Base-by-base conservation (phyloP, 2,329 filamentous ascomycete genomes). In the Talaromyces sp. region DNA sequence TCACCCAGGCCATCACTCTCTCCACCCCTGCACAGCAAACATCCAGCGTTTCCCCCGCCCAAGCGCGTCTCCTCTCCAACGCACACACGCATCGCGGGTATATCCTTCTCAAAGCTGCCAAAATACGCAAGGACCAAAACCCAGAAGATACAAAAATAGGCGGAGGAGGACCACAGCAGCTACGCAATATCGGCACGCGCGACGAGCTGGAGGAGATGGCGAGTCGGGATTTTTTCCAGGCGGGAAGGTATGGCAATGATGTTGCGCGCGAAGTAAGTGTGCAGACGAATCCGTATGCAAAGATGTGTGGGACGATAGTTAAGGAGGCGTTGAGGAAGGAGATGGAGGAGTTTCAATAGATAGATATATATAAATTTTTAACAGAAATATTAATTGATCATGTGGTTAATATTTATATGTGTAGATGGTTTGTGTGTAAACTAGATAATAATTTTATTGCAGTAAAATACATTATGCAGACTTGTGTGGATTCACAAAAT, bases 231-330 rank as follows among this genome's bases (percentile, higher is more conserved):
- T 86, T 87, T 69, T 81, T 79, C 36, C 70, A 79, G 27, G 85
- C 82, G 1, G 82, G 82, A 0, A 67, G 79, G 50, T 86, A 82
- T 70, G 85, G 85, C 0, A 85, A 85, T 70, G 79, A 82, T 61
- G 76, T 83, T 28, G 84, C 83, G 51, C 78, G 81, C 67, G 81
- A 84, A 66, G 75, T 87, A 75, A 82, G 83, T 14, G 84, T 87
- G 16, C 77, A 82, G 71, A 86, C 84, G 55, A 87, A 87, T 74
- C 85, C 85, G 33, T 85, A 87, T 73, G 83, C 84, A 34, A 86
- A 85, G 73, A 81, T 87, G 75, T 87, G 84, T 71, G 85, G 84
- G 4, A 82, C 79, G 1, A 86, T 87, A 70, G 85, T 87, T 10
- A 83, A 82, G 74, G 82, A 86, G 72, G 84, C 84, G 14, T 75